A percentile compares a stretch with the other conserved stretches of the same genome.
These are phyloP conservation scores for Petunia secreta DNA, from an alignment of 257 asterid genomes.

Conservation along the genomic window DNA sequence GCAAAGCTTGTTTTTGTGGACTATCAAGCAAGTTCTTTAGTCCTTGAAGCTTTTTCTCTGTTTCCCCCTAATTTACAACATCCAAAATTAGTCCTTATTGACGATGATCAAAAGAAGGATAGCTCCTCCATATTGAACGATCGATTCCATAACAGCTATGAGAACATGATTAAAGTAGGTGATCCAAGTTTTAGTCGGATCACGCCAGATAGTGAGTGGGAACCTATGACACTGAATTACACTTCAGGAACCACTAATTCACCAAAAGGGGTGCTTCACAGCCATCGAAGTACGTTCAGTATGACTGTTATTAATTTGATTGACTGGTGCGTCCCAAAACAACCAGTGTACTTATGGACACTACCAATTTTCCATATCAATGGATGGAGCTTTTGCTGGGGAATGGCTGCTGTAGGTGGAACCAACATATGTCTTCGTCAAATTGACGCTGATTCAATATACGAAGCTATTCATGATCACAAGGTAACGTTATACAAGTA, in stretches of 20 bases:
- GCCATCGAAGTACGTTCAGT: slow-evolving; percentile 44
- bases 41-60: slow-evolving; percentile 47
- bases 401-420: too few relatives aligned
- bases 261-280: slow-evolving; percentile 32
- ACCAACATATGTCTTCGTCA: slow-evolving; percentile 42
- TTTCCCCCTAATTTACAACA: slow-evolving; percentile 33
- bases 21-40: slow-evolving; percentile 33
- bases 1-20: slow-evolving; percentile 55
- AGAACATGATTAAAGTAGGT: slow-evolving; percentile 43
- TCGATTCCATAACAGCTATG: slow-evolving; percentile 23
- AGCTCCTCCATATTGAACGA: not conserved
- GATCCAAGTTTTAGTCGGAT: slow-evolving; percentile 44
- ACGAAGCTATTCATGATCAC: too few relatives aligned
- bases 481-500: too few relatives aligned
- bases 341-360: slow-evolving; percentile 49
- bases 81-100: slow-evolving; percentile 38
- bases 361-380: slow-evolving; percentile 54
- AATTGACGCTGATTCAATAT: too few relatives aligned
- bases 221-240: slow-evolving; percentile 48
- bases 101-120: slow-evolving; percentile 16
- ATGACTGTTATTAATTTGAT: slow-evolving; percentile 26
- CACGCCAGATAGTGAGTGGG: slow-evolving; percentile 24
- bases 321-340: slow-evolving; percentile 46
- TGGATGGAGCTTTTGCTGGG: too few relatives aligned
- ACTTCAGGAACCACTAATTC: slow-evolving; percentile 59